phyloP scores from a whole-genome alignment of 2,329 filamentous ascomycete species.

The Epichloe brachyelytri region DNA sequence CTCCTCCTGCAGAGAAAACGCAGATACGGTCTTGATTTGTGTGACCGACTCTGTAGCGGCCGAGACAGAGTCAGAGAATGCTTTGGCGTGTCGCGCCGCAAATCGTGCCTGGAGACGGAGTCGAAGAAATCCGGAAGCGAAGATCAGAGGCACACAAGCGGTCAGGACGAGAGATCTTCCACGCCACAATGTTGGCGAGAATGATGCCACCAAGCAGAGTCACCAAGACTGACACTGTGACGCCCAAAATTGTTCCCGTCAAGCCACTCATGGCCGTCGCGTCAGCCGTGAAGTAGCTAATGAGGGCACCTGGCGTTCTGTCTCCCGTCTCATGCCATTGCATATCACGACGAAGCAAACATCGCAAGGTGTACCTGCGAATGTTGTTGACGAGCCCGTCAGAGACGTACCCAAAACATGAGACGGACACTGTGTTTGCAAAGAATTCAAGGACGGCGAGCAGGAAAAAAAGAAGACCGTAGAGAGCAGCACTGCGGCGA shows the following conservation, averaged over 20 bases:
- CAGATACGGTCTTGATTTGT: constrained; percentile 50
- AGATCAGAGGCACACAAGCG: constrained; percentile 52
- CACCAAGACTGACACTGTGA: constrained; percentile 52
- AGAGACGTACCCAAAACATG: constrained; percentile 34
- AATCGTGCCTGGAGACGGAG: constrained; percentile 48
- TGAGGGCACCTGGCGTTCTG: constrained; percentile 46
- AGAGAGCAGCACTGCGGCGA: constrained; percentile 29
- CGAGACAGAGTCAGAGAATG: constrained; percentile 49
- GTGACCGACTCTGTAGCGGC: constrained; percentile 56
- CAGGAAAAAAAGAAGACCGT: constrained; percentile 43
- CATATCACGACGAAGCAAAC: constrained; percentile 52
- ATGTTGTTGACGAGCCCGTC: constrained; percentile 53
- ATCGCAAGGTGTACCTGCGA: constrained; percentile 49
- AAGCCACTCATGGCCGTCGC: constrained; percentile 53
- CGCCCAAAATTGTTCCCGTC: constrained; percentile 58
- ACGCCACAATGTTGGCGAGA: constrained; percentile 57
- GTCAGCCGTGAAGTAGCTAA: constrained; percentile 58
- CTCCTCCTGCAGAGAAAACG: constrained; percentile 39
- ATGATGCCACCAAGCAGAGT: constrained; percentile 58
- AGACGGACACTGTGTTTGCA: constrained; percentile 40
- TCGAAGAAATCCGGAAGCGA: constrained; percentile 58
- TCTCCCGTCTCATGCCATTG: constrained; percentile 58
- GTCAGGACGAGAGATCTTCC: constrained; percentile 67
- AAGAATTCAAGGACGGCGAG: constrained; percentile 30
- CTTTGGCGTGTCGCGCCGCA: constrained; percentile 49